These are phyloP conservation scores for Coccinonectria pachysandricola DNA, from an alignment of 2,329 filamentous ascomycete genomes.

Conservation along the genomic window DNA sequence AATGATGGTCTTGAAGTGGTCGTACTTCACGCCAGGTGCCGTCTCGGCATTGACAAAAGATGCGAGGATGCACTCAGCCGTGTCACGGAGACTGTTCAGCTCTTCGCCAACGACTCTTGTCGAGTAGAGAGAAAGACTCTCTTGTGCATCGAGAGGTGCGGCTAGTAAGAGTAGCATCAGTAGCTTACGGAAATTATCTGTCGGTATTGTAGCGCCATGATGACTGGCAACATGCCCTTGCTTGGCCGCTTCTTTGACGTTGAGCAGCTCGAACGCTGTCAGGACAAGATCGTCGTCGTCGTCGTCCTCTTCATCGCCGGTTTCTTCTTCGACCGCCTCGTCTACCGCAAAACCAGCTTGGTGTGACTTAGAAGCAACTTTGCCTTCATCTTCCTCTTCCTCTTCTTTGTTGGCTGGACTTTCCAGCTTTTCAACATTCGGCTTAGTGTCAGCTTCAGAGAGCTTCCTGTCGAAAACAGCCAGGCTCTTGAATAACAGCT, in stretches of 20 bases:
- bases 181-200: slow-evolving; percentile 61
- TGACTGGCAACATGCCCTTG: slow-evolving; percentile 40
- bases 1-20: slow-evolving; percentile 50
- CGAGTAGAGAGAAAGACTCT: slow-evolving; percentile 52
- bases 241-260: slow-evolving; percentile 51
- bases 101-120: slow-evolving; percentile 44
- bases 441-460: slow-evolving; percentile 16
- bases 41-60: slow-evolving; percentile 57
- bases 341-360: slow-evolving; percentile 36
- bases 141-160: slow-evolving; percentile 54
- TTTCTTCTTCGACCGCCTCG: slow-evolving; percentile 33
- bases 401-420: slow-evolving; percentile 2
- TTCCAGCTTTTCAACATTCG: slow-evolving; percentile 1
- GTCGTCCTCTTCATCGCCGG: slow-evolving; percentile 34
- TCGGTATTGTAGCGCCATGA: slow-evolving; percentile 59
- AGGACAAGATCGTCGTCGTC: slow-evolving; percentile 56
- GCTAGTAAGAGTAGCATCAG: slow-evolving; percentile 59
- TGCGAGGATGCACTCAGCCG: slow-evolving; percentile 55
- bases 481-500: slow-evolving; percentile 60
- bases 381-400: slow-evolving; percentile 4
- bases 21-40: slow-evolving; percentile 51
- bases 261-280: slow-evolving; percentile 57
- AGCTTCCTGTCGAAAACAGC: slow-evolving; percentile 58
- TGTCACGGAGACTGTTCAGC: slow-evolving; percentile 46
- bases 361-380: slow-evolving; percentile 6